Percentiles rank a stretch among this genome's conserved stretches.
Conservation (phyloP, 2,329 filamentous ascomycete genomes). For the Tolypocladium ovalisporum region DNA sequence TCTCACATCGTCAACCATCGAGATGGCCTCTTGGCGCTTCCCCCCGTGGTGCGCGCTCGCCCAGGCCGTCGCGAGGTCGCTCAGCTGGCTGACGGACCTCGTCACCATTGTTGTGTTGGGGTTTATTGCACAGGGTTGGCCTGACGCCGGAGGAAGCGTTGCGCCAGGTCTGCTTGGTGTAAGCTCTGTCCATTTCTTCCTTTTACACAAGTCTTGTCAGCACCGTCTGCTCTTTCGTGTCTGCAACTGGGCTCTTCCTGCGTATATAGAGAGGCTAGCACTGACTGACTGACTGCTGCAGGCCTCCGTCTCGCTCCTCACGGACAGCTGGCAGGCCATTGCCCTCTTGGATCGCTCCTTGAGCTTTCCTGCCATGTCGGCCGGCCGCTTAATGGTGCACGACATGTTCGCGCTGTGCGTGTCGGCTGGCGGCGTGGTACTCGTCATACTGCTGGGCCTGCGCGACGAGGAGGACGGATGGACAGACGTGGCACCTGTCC, state of each 20-base stretch:
- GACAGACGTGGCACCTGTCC: background rate
- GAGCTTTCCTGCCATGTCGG: conserved; percentile 14
- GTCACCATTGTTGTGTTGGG: conserved; percentile 18
- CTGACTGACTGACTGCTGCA: background rate
- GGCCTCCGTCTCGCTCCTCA: conserved; percentile 19
- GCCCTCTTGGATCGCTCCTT: conserved; percentile 15
- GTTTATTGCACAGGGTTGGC: conserved; percentile 21
- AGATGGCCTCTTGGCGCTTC: conserved; percentile 2
- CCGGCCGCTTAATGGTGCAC: conserved; percentile 17
- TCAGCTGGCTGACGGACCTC: conserved; percentile 21
- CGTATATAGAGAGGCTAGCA: background rate
- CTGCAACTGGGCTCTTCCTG: background rate
- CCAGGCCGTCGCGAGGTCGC: conserved; percentile 13
- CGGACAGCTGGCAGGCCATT: conserved; percentile 25
- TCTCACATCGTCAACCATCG: background rate
- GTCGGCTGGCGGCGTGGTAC: conserved; percentile 21
- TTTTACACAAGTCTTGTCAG: background rate
- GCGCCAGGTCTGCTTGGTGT: conserved; percentile 21
- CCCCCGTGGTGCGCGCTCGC: conserved; percentile 4
- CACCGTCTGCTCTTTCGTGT: too few relatives aligned
- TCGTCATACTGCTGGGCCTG: conserved; percentile 17
- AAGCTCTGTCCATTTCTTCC: conserved; percentile 6
- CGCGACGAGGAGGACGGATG: background rate
- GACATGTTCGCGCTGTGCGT: conserved; percentile 22
- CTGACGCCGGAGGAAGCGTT: conserved; percentile 14